These are phyloP conservation scores for Yamadazyma aaseri DNA, from an alignment of 1,139 yeast genomes.

Conservation along the genomic window DNA sequence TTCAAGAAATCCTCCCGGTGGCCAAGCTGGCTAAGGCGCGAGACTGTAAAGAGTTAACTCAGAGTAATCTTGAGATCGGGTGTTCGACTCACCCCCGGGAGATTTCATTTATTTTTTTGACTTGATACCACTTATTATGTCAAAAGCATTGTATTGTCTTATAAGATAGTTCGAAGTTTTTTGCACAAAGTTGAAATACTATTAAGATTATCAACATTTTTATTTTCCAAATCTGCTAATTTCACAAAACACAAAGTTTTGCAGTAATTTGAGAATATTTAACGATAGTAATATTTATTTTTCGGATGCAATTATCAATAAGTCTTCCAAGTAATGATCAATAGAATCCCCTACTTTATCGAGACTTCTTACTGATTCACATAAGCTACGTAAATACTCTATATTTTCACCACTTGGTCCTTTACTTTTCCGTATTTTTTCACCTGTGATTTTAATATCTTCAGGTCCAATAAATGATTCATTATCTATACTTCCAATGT, in stretches of 20 bases:
- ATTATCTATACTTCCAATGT: slow-evolving; percentile 77
- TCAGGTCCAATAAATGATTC: slow-evolving; percentile 87
- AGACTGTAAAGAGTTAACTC: slow-evolving; percentile 59
- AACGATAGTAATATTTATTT: too few relatives aligned
- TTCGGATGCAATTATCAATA: slow-evolving; percentile 14
- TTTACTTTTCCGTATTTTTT: slow-evolving; percentile 47
- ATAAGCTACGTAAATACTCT: slow-evolving; percentile 63
- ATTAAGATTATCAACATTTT: too few relatives aligned
- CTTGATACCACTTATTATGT: too few relatives aligned
- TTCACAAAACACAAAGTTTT: too few relatives aligned
- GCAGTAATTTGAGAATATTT: too few relatives aligned
- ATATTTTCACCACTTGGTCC: slow-evolving; percentile 85
- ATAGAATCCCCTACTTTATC: slow-evolving; percentile 29
- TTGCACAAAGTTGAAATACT: too few relatives aligned
- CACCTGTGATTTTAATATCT: slow-evolving; percentile 54
- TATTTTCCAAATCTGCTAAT: too few relatives aligned
- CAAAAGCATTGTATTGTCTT: too few relatives aligned
- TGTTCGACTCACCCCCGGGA: slow-evolving; percentile 85
- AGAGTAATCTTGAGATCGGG: slow-evolving; percentile 76
- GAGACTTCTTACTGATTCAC: slow-evolving; percentile 50
- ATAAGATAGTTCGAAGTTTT: too few relatives aligned
- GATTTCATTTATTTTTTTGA: slow-evolving; percentile 41
- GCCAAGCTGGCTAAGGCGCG: slow-evolving; percentile 83
- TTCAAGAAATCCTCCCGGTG: slow-evolving; percentile 50
- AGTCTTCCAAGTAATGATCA: slow-evolving; percentile 41